Percentiles rank a stretch among this genome's conserved stretches.
Evolutionary conservation across 768 basidiomycete genomes (phyloP).

Genomic region (Pleurotus pulmonarius): DNA sequence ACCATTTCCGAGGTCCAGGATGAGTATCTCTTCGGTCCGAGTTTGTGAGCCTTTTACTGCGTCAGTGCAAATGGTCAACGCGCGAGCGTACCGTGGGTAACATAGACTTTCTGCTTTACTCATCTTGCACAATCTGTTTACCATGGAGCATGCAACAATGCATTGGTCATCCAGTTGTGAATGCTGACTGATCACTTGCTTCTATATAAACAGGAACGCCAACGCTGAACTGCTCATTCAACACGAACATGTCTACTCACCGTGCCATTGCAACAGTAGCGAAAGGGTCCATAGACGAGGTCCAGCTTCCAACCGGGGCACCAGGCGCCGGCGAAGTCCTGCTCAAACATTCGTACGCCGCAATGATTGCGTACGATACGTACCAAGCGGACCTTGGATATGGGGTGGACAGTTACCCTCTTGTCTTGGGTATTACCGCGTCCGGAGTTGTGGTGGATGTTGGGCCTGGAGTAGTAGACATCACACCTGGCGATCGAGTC

Average conservation of each 20-base stretch:
- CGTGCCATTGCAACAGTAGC: conserved; percentile 5
- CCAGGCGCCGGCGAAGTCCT: conserved; percentile 31
- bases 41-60: too few relatives aligned
- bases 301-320: conserved; percentile 25
- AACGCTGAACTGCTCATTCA: neutral
- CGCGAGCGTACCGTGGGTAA: too few relatives aligned
- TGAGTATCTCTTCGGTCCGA: too few relatives aligned
- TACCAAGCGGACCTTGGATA: conserved; percentile 29
- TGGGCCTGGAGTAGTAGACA: conserved; percentile 25
- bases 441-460: conserved; percentile 29
- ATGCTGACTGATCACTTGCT: too few relatives aligned
- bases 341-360: conserved; percentile 31
- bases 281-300: conserved; percentile 3
- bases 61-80: too few relatives aligned
- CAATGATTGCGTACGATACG: conserved; percentile 30
- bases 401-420: conserved; percentile 25
- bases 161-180: too few relatives aligned
- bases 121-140: too few relatives aligned
- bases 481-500: conserved; percentile 34
- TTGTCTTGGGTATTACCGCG: conserved; percentile 30
- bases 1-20: too few relatives aligned
- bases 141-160: too few relatives aligned
- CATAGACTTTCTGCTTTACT: too few relatives aligned
- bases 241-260: neutral
- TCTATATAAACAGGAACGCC: neutral